A percentile compares a stretch with the other conserved stretches of the same genome.
These are phyloP conservation scores for Phylloporus rhodoxanthus DNA, from an alignment of 768 basidiomycete species.

Conservation along the genomic window DNA sequence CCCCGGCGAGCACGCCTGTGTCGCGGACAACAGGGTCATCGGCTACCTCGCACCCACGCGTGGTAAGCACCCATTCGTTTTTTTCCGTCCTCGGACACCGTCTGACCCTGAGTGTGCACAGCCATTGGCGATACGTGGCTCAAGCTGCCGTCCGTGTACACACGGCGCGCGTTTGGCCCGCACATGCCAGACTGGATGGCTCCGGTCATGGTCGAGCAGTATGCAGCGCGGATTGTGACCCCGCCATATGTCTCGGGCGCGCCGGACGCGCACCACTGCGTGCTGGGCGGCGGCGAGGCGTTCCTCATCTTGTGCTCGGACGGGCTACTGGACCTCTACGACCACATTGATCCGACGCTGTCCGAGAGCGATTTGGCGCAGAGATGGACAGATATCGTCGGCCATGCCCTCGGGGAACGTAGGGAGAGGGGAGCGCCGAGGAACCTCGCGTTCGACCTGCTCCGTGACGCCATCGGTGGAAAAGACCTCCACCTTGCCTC, in stretches of 20 bases:
- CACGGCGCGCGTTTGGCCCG: slow-evolving; percentile 27
- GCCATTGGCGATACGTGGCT: slow-evolving; percentile 34
- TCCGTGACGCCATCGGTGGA: slow-evolving; percentile 42
- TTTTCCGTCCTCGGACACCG: neutral
- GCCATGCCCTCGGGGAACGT: slow-evolving; percentile 20
- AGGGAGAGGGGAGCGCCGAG: slow-evolving; percentile 7
- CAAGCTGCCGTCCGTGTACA: slow-evolving; percentile 31
- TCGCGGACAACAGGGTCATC: slow-evolving; percentile 31
- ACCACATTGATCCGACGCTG: slow-evolving; percentile 18
- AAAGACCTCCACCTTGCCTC: slow-evolving; percentile 35
- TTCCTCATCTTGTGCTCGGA: slow-evolving; percentile 43
- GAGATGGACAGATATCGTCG: slow-evolving; percentile 34
- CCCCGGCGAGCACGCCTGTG: slow-evolving; percentile 26
- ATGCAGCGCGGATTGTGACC: slow-evolving; percentile 34
- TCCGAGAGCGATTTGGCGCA: slow-evolving; percentile 28
- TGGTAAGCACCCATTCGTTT: slow-evolving; percentile 19
- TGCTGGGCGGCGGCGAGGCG: slow-evolving; percentile 22
- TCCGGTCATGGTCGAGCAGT: slow-evolving; percentile 14
- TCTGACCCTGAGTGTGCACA: slow-evolving; percentile 19
- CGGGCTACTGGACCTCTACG: slow-evolving; percentile 40
- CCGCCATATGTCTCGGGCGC: slow-evolving; percentile 42
- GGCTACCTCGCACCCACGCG: slow-evolving; percentile 37
- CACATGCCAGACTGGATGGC: slow-evolving; percentile 23
- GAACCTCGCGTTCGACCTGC: slow-evolving; percentile 38
- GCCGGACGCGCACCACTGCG: slow-evolving; percentile 38